phyloP scores from a whole-genome alignment of 2,329 filamentous ascomycete genomes.

The Diaporthe longicolla region DNA sequence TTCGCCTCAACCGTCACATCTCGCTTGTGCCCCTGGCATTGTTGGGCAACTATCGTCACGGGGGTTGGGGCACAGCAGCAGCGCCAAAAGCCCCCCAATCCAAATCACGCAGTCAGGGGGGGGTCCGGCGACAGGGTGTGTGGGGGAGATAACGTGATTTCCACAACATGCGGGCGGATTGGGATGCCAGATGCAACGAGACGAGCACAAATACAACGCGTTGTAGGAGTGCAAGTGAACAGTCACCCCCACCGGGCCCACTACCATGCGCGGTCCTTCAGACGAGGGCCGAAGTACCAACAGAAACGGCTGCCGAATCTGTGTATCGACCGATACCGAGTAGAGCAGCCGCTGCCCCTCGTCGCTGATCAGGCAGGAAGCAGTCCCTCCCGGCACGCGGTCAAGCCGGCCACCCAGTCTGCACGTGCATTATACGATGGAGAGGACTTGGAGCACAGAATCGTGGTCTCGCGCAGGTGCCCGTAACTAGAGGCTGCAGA shows the following conservation, averaged over 20 bases:
- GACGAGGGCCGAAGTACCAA: not conserved
- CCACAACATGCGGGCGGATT: slow-evolving; percentile 26
- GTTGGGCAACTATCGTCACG: not conserved
- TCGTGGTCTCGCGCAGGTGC: not conserved
- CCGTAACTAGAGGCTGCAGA: not conserved
- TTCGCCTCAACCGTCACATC: not conserved
- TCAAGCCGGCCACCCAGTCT: too few relatives aligned
- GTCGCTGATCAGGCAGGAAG: slow-evolving; percentile 14
- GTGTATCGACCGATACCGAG: not conserved
- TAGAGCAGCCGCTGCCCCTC: not conserved
- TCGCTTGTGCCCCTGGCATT: slow-evolving; percentile 14
- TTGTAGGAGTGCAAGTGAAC: not conserved
- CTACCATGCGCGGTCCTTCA: not conserved
- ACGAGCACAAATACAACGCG: not conserved
- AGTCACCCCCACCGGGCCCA: not conserved
- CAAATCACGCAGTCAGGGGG: not conserved
- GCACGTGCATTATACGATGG: not conserved
- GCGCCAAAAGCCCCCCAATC: not conserved
- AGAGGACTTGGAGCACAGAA: not conserved
- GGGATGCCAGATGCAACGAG: slow-evolving; percentile 1
- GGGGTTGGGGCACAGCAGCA: not conserved
- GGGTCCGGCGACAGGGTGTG: not conserved
- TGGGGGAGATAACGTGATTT: slow-evolving; percentile 37
- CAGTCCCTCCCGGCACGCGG: not conserved
- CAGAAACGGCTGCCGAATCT: not conserved